phyloP scores from a whole-genome alignment of 306 rosid species.

The Quercus glauca region DNA sequence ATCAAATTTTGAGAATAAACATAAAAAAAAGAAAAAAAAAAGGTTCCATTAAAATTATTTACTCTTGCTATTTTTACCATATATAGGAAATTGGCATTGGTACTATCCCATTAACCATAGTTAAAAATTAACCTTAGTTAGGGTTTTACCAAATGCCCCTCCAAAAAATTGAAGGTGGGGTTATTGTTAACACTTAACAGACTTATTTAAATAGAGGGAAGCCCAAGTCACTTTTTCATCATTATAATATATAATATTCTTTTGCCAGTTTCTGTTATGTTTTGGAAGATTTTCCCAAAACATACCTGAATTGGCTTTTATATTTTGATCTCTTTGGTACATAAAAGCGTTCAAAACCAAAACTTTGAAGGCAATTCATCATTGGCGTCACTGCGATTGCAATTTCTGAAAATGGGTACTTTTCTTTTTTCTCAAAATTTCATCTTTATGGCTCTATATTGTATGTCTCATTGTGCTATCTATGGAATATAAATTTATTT shows the following conservation, averaged over 20 bases:
- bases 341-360: slow-evolving; percentile 4
- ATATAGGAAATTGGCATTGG: slow-evolving; percentile 10
- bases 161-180: slow-evolving; percentile 1
- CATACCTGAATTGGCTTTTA: slow-evolving; percentile 22
- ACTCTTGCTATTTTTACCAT: neutral
- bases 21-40: neutral
- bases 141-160: slow-evolving; percentile 15
- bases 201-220: neutral
- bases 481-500: neutral
- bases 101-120: slow-evolving; percentile 19
- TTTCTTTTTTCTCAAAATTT: slow-evolving; percentile 5
- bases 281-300: slow-evolving; percentile 15
- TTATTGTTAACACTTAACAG: slow-evolving; percentile 1
- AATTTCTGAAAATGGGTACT: slow-evolving; percentile 27
- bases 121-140: slow-evolving; percentile 33
- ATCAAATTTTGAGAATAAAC: neutral
- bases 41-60: neutral
- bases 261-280: slow-evolving; percentile 11
- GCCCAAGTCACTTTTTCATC: neutral
- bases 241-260: neutral
- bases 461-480: slow-evolving; percentile 10
- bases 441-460: neutral
- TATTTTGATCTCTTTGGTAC: slow-evolving; percentile 25
- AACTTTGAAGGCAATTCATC: slow-evolving; percentile 28
- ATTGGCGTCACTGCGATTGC: slow-evolving; percentile 27